Evolutionary conservation across 768 basidiomycete genomes (phyloP).

Genomic region (Boletus patriciae): DNA sequence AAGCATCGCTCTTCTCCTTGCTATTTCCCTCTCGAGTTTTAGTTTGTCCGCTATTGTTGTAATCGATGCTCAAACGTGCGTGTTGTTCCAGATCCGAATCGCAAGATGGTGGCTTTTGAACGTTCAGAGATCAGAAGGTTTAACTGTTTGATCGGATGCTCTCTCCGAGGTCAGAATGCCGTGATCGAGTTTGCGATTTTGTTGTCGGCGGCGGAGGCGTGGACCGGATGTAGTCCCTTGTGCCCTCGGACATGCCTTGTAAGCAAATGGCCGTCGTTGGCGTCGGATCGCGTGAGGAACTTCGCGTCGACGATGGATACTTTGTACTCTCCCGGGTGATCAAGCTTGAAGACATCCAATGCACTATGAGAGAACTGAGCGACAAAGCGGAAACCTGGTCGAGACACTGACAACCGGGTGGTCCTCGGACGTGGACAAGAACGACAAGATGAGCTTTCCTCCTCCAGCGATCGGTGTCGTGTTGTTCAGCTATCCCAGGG

Average conservation of each 20-base stretch:
- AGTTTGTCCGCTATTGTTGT: too few relatives aligned
- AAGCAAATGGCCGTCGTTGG: conserved; percentile 69
- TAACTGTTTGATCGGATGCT: background rate
- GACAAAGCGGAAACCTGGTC: background rate
- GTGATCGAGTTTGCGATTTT: too few relatives aligned
- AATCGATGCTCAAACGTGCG: too few relatives aligned
- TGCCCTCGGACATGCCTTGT: conserved; percentile 61
- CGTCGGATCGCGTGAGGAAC: conserved; percentile 61
- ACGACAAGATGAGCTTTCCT: conserved; percentile 42
- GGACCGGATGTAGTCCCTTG: conserved; percentile 54
- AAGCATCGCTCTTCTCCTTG: too few relatives aligned
- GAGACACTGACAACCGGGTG: conserved; percentile 43
- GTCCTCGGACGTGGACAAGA: conserved; percentile 46
- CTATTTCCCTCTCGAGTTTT: too few relatives aligned
- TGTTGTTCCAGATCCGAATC: too few relatives aligned
- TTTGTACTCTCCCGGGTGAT: conserved; percentile 49
- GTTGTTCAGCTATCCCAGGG: conserved; percentile 52
- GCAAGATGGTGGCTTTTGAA: too few relatives aligned
- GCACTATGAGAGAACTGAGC: conserved; percentile 38
- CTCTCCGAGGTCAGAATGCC: too few relatives aligned
- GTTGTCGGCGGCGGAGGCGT: conserved; percentile 36
- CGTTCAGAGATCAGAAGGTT: too few relatives aligned
- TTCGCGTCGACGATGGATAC: conserved; percentile 64
- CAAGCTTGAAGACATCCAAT: conserved; percentile 66
- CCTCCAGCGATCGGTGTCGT: conserved; percentile 54